Conservation (phyloP, 352 stramenopile species). For the Bremia lactucae region DNA sequence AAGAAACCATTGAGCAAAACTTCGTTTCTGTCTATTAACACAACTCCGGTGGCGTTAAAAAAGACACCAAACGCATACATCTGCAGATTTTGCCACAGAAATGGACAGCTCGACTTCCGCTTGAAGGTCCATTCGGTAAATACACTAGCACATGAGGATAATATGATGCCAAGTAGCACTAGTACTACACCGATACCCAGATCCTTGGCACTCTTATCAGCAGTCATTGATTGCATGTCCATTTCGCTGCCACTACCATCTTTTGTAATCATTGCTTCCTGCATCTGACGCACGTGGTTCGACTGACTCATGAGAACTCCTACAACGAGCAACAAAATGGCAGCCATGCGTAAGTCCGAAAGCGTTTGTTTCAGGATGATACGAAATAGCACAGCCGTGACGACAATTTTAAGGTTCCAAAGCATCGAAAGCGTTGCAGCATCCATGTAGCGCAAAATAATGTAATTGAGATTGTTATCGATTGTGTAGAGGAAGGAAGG, state of each 20-base stretch:
- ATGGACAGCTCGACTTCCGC: constrained; percentile 55
- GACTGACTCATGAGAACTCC: constrained; percentile 76
- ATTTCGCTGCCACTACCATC: constrained; percentile 7
- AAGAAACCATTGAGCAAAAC: constrained; percentile 56
- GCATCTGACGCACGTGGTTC: constrained; percentile 43
- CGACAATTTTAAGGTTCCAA: constrained; percentile 85
- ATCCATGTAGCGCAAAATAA: constrained; percentile 82
- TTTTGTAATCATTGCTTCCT: constrained; percentile 4
- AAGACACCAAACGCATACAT: constrained; percentile 76
- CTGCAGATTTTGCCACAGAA: constrained; percentile 77
- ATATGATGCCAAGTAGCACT: constrained; percentile 56
- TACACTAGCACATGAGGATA: constrained; percentile 77
- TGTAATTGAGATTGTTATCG: constrained; percentile 84
- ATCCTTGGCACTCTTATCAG: constrained; percentile 15
- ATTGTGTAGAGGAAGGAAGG: constrained; percentile 80
- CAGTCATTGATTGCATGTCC: not conserved
- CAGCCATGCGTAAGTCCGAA: constrained; percentile 61
- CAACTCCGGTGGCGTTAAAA: constrained; percentile 57
- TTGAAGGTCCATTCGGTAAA: constrained; percentile 84
- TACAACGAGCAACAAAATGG: constrained; percentile 63
- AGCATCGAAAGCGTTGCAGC: constrained; percentile 77
- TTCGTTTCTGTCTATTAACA: constrained; percentile 38
- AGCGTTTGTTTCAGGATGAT: constrained; percentile 65
- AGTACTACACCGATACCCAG: constrained; percentile 46
- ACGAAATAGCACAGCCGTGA: constrained; percentile 75